Evolutionary conservation across 2,329 filamentous ascomycete genomes (phyloP), one percentile per base, ranked within the genome.

Genomic region (Penicillium sp.): DNA sequence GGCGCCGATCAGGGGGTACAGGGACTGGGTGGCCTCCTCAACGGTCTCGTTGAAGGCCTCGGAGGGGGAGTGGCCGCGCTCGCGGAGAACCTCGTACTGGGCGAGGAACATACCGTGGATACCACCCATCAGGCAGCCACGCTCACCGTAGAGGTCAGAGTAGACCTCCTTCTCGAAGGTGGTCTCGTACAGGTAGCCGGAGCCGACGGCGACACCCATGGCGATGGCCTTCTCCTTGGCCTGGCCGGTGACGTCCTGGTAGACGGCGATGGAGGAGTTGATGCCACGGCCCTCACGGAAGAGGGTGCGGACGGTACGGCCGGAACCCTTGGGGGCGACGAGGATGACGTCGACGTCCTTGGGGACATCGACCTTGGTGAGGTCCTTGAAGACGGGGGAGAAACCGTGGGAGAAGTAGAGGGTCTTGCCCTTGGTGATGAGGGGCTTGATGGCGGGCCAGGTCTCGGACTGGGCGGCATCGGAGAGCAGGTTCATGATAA

Each of bases 31-130:
- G 63, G 94, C 94, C 85, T 99, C 94, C 85, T 99, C 94, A 65
- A 99, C 94, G 64, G 94, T 99, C 90, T 99, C 94, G 86, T 99
- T 99, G 88, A 99, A 99, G 64, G 94, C 94, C 82, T 99, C 94
- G 68, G 88, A 92, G 75, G 94, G 94, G 79, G 84, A 89, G 87
- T 99, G 94, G 78, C 94, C 94, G 67, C 89, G 88, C 87, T 99
- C 94, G 73, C 94, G 92, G 78, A 99, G 92, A 65, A 99, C 94
- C 85, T 99, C 94, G 85, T 99, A 99, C 83, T 99, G 94, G 58
- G 94, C 94, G 66, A 99, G 90, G 89, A 99, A 99, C 94, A 99
- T 99, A 75, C 94, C 94, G 85, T 99, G 94, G 79, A 99, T 99
- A 78, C 94, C 94, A 69, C 94, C 94, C 94, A 99, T 99, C 71